Evolutionary conservation across 257 asterid genomes (phyloP).

Genomic region (Gentiana macrophylla): DNA sequence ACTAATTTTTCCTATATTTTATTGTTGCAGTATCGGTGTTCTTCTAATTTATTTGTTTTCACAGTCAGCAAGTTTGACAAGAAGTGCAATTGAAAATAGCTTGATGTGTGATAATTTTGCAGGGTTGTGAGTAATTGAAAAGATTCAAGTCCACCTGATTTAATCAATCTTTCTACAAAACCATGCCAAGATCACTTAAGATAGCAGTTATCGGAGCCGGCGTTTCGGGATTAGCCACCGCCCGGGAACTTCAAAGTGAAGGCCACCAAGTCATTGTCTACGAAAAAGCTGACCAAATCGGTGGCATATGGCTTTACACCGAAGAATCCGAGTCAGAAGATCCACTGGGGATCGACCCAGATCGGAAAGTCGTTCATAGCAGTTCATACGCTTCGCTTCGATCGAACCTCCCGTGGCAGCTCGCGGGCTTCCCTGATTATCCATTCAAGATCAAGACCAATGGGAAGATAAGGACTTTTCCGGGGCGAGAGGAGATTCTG

Average conservation of each 20-base stretch:
- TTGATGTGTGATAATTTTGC: no score
- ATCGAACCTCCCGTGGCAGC: constrained; percentile 57
- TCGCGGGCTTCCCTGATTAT: constrained; percentile 77
- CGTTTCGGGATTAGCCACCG: constrained; percentile 71
- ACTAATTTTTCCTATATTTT: no score
- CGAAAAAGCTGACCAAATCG: constrained; percentile 70
- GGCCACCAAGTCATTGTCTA: constrained; percentile 70
- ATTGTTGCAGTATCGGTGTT: no score
- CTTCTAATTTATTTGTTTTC: no score
- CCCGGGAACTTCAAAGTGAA: constrained; percentile 73
- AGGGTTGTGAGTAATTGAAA: no score
- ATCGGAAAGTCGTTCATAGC: constrained; percentile 44
- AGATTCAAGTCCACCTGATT: no score
- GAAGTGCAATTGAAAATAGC: no score
- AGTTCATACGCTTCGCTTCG: constrained; percentile 63
- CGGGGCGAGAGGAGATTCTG: constrained; percentile 63
- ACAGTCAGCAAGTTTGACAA: no score
- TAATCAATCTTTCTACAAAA: no score
- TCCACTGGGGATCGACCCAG: constrained; percentile 29
- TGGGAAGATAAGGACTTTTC: constrained; percentile 73
- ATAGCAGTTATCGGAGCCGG: constrained; percentile 86
- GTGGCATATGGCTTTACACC: constrained; percentile 87
- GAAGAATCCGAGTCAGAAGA: constrained; percentile 45
- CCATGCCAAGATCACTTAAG: no score
- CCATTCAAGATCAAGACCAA: constrained; percentile 53